Evolutionary conservation across 2,329 filamentous ascomycete genomes (phyloP).

Genomic region (Fusarium sp.): DNA sequence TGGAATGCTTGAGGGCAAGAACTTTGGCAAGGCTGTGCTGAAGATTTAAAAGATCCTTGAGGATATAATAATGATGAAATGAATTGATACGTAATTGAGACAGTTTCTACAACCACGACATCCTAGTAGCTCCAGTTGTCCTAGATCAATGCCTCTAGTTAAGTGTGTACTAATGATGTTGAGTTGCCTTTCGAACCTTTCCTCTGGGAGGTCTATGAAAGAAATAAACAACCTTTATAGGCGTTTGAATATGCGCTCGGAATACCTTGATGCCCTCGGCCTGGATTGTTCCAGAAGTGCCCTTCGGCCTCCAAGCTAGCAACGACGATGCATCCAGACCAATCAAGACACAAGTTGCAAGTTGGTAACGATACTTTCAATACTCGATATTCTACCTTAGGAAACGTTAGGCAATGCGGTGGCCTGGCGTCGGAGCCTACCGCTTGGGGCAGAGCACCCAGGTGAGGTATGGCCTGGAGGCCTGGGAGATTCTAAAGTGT

Average conservation of each 20-base stretch:
- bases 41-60: slow-evolving; percentile 59
- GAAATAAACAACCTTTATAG: not conserved
- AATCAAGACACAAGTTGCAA: not conserved
- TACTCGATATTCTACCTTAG: not conserved
- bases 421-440: not conserved
- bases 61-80: slow-evolving; percentile 9
- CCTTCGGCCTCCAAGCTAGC: not conserved
- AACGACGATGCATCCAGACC: not conserved
- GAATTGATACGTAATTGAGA: slow-evolving; percentile 3
- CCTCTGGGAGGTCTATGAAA: not conserved
- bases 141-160: not conserved
- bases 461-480: not conserved
- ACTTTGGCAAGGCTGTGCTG: slow-evolving; percentile 88
- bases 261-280: no score
- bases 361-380: not conserved
- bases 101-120: not conserved
- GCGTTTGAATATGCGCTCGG: not conserved
- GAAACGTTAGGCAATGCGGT: not conserved
- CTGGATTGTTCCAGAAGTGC: not conserved
- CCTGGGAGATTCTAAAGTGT: not conserved
- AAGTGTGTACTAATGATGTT: not conserved
- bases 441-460: not conserved
- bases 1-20: slow-evolving; percentile 80
- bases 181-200: not conserved
- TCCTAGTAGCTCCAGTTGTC: not conserved